Conservation (phyloP, 345 rosid species). For the Gossypium stocksii region DNA sequence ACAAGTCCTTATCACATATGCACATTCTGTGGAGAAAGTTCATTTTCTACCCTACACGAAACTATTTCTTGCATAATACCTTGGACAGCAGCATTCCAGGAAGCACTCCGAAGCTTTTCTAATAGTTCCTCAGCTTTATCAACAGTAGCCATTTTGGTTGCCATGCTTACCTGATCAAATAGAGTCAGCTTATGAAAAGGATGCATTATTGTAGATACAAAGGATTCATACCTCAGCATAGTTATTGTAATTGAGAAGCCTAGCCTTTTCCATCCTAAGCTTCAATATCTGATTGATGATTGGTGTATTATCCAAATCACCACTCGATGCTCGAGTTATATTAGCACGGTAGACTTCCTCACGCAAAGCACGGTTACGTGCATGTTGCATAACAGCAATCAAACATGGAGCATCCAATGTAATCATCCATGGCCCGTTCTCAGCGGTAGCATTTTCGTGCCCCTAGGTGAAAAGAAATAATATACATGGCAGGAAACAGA, state of each 20-base stretch:
- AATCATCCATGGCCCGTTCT: constrained; percentile 82
- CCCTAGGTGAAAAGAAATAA: constrained; percentile 40
- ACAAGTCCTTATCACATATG: not conserved
- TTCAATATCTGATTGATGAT: constrained; percentile 69
- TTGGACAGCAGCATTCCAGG: constrained; percentile 84
- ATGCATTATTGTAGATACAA: constrained; percentile 8
- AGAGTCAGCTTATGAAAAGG: constrained; percentile 18
- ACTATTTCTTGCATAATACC: constrained; percentile 39
- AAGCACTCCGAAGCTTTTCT: constrained; percentile 79
- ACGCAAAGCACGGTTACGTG: constrained; percentile 67
- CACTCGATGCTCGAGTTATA: constrained; percentile 68
- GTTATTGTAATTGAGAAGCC: constrained; percentile 68
- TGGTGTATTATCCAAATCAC: constrained; percentile 68
- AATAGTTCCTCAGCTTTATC: constrained; percentile 74
- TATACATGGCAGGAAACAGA: not conserved
- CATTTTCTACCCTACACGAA: not conserved
- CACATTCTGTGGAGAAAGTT: not conserved
- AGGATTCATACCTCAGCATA: constrained; percentile 69
- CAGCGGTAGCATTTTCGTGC: constrained; percentile 73
- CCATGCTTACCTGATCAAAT: constrained; percentile 77
- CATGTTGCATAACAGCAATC: constrained; percentile 84
- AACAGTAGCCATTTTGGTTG: constrained; percentile 89
- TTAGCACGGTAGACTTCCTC: constrained; percentile 79
- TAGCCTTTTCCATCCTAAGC: constrained; percentile 78
- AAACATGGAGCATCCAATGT: constrained; percentile 79